These are phyloP conservation scores for Phytophthora brassicae DNA, from an alignment of 352 stramenopile species.

Conservation along the genomic window DNA sequence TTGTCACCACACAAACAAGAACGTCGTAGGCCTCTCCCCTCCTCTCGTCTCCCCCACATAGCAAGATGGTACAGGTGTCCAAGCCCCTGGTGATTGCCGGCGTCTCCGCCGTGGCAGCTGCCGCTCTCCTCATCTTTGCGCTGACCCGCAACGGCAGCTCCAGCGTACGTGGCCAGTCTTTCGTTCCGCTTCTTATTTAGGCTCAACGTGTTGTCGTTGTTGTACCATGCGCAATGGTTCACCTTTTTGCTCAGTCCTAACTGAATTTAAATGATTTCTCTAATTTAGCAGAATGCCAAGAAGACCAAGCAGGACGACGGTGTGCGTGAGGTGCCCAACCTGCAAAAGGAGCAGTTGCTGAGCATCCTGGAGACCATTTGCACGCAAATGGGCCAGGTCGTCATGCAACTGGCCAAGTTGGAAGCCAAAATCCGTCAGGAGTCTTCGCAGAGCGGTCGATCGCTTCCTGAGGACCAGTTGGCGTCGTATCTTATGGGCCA, in stretches of 20 bases:
- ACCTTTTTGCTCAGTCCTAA: background rate
- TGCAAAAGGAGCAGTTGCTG: constrained; percentile 87
- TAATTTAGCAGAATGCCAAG: constrained; percentile 39
- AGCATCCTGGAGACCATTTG: constrained; percentile 88
- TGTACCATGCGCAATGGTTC: background rate
- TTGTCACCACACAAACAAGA: constrained; percentile 18
- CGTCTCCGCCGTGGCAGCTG: constrained; percentile 61
- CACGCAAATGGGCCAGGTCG: constrained; percentile 87
- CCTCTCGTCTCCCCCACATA: background rate
- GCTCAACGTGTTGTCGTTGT: constrained; percentile 1
- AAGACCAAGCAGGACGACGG: constrained; percentile 58
- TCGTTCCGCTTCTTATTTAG: background rate
- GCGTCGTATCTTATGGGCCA: constrained; percentile 89
- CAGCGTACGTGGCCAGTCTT: constrained; percentile 33
- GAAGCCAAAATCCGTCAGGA: constrained; percentile 90
- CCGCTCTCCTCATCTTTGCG: constrained; percentile 57
- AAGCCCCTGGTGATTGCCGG: constrained; percentile 81
- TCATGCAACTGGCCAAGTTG: constrained; percentile 88
- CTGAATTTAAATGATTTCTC: too few species aligned
- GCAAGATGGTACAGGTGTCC: constrained; percentile 72
- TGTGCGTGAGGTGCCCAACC: constrained; percentile 76
- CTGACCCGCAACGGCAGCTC: constrained; percentile 41
- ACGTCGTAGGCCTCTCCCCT: constrained; percentile 1
- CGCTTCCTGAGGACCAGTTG: constrained; percentile 81
- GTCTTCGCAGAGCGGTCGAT: constrained; percentile 80